A percentile compares a stretch with the other conserved stretches of the same genome.
Evolutionary conservation across 179 eudicot genomes (phyloP).

Genomic region (Heliamphora pulchella): DNA sequence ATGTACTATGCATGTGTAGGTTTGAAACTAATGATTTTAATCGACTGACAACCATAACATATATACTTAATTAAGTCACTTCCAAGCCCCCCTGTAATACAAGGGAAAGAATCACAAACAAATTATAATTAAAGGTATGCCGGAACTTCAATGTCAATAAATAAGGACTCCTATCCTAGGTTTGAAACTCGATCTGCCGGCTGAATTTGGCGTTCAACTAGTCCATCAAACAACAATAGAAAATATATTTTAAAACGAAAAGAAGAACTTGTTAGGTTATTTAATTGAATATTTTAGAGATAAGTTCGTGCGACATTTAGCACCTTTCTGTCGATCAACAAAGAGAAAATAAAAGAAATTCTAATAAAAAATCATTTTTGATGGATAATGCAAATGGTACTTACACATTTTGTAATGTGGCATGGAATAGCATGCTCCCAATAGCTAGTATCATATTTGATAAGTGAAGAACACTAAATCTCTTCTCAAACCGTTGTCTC

Average conservation of each 20-base stretch:
- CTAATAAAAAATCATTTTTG: no score
- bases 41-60: no score
- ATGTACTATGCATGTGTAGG: no score
- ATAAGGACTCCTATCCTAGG: no score
- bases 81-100: background rate
- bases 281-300: background rate
- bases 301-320: background rate
- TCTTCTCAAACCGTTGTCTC: constrained; percentile 70
- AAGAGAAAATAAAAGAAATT: background rate
- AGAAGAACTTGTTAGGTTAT: background rate
- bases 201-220: background rate
- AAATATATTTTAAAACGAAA: no score
- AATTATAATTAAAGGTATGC: background rate
- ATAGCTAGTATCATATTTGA: constrained; percentile 66
- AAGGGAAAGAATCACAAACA: background rate
- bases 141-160: no score
- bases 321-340: background rate
- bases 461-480: constrained; percentile 63
- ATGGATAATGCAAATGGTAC: constrained; percentile 16
- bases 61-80: background rate
- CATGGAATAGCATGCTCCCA: constrained; percentile 70
- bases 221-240: background rate
- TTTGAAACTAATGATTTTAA: no score
- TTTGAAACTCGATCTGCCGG: no score
- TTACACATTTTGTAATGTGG: constrained; percentile 60